These are phyloP conservation scores for Pseudopithomyces chartarum DNA, from an alignment of 2,329 filamentous ascomycete genomes.

Conservation along the genomic window DNA sequence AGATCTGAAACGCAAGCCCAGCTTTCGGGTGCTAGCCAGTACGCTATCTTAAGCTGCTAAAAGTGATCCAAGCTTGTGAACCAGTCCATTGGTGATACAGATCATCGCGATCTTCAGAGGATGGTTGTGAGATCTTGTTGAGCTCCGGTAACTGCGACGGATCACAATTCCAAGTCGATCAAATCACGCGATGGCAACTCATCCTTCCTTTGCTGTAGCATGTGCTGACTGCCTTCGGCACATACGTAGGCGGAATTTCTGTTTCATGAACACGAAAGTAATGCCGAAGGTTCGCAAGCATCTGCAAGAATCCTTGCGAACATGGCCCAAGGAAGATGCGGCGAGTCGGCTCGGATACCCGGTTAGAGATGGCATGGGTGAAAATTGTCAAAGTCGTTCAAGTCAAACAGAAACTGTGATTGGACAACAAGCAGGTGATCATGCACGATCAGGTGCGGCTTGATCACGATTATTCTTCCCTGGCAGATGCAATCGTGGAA, in stretches of 20 bases:
- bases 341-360: too few relatives aligned
- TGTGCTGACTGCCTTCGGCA: background rate
- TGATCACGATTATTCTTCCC: too few relatives aligned
- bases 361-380: background rate
- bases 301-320: too few relatives aligned
- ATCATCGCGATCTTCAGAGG: background rate
- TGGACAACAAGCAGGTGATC: too few relatives aligned
- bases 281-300: too few relatives aligned
- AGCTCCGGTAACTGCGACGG: background rate
- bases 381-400: too few relatives aligned
- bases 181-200: background rate
- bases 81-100: background rate
- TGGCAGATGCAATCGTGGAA: too few relatives aligned
- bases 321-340: too few relatives aligned
- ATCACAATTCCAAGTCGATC: background rate
- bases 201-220: background rate
- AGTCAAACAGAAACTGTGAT: too few relatives aligned
- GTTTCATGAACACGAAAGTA: too few relatives aligned
- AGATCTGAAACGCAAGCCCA: constrained; percentile 3
- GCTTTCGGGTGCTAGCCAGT: background rate
- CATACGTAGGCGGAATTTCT: background rate
- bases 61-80: background rate
- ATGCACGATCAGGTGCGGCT: too few relatives aligned
- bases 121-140: background rate
- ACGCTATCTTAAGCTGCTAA: background rate